Evolutionary conservation across 129 eudicot species (phyloP).

Genomic region (Dittrichia graveolens): DNA sequence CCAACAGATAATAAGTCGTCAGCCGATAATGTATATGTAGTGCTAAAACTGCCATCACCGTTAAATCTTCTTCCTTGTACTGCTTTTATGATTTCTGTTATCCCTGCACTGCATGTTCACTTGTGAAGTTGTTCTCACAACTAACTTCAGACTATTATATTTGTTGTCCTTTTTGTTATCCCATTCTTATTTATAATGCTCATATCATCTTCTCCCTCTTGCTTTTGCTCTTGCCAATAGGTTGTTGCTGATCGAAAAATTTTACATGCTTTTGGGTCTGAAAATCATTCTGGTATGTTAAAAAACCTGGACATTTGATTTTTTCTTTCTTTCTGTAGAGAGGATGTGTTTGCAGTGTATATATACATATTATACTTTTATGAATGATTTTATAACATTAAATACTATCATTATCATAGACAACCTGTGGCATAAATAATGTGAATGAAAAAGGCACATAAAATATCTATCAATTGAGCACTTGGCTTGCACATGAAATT

Average conservation of each 20-base stretch:
- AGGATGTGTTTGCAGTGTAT: conserved; percentile 9
- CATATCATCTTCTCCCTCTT: not conserved
- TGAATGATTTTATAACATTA: not conserved
- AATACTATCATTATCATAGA: conserved; percentile 16
- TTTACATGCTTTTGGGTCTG: conserved; percentile 78
- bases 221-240: conserved; percentile 31
- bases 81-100: not conserved
- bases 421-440: not conserved
- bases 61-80: not conserved
- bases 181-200: not conserved
- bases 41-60: conserved; percentile 14
- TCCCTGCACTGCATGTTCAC: conserved; percentile 11
- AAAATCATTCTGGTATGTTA: conserved; percentile 63
- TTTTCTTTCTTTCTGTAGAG: conserved; percentile 11
- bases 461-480: not conserved
- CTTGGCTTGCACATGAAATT: not conserved
- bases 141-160: not conserved
- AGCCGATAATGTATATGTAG: conserved; percentile 34
- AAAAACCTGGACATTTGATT: conserved; percentile 7
- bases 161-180: not conserved
- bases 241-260: conserved; percentile 31
- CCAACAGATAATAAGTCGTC: conserved; percentile 35
- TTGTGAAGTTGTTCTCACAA: not conserved
- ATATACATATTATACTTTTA: not conserved
- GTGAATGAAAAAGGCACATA: not conserved